These are phyloP conservation scores for Echium plantagineum DNA, from an alignment of 257 asterid species.

Conservation along the genomic window DNA sequence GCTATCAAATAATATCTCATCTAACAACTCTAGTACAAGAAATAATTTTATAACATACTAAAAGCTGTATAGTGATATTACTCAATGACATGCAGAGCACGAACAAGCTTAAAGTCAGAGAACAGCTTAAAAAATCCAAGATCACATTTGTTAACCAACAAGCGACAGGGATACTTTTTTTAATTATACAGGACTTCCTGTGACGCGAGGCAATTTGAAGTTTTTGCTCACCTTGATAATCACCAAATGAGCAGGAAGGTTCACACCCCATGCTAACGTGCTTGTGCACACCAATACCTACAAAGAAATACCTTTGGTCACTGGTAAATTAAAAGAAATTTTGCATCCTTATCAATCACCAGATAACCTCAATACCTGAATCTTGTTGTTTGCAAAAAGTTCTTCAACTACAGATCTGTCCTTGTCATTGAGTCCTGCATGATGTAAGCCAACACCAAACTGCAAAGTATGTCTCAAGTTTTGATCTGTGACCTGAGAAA, in stretches of 20 bases:
- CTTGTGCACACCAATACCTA: slow-evolving; percentile 97
- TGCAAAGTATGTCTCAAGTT: slow-evolving; percentile 93
- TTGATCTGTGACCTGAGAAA: slow-evolving; percentile 90
- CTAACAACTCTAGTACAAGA: not conserved
- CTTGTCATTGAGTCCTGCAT: slow-evolving; percentile 93
- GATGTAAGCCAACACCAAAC: slow-evolving; percentile 97
- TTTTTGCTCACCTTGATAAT: slow-evolving; percentile 65
- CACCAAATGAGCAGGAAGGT: slow-evolving; percentile 98
- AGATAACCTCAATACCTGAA: slow-evolving; percentile 44
- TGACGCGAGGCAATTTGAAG: not conserved
- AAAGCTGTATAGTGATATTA: no score
- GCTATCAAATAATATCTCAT: no score
- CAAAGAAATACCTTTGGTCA: slow-evolving; percentile 14
- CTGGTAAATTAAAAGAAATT: not conserved
- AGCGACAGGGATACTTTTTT: no score
- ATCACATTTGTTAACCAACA: no score
- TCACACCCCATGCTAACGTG: slow-evolving; percentile 99
- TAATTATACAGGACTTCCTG: no score
- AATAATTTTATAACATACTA: not conserved
- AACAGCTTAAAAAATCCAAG: no score
- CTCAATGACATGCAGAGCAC: no score
- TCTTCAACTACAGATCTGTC: slow-evolving; percentile 97
- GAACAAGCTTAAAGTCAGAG: no score
- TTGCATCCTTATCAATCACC: no score
- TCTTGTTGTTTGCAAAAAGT: slow-evolving; percentile 91